These are phyloP conservation scores for Quercus suber DNA, from an alignment of 306 rosid genomes.

Conservation along the genomic window DNA sequence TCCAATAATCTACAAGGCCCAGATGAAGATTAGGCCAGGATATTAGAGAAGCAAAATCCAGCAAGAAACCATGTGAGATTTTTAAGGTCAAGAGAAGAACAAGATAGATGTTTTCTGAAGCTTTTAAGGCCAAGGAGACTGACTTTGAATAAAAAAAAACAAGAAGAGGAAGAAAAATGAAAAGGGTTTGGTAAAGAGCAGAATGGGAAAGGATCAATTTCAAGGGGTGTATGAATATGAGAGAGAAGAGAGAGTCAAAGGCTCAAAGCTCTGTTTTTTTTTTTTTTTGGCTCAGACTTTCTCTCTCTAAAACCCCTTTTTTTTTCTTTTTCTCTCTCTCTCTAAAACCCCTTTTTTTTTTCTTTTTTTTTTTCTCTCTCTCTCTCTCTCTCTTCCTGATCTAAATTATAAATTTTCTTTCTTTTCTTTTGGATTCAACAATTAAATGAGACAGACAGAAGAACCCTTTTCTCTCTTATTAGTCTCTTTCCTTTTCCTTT, in stretches of 20 bases:
- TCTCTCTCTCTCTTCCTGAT: background rate
- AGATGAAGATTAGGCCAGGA: background rate
- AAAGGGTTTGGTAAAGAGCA: background rate
- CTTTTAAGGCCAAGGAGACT: background rate
- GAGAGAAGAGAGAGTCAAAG: slow-evolving; percentile 6
- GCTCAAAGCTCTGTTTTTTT: slow-evolving; percentile 19
- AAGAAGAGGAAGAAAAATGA: background rate
- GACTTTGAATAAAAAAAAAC: background rate
- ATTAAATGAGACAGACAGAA: slow-evolving; percentile 21
- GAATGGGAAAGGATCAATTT: slow-evolving; percentile 9
- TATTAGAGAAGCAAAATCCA: slow-evolving; percentile 15
- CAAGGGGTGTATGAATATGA: slow-evolving; percentile 12
- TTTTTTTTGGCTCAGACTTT: slow-evolving; percentile 5
- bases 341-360: slow-evolving; percentile 1
- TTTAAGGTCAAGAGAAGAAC: background rate
- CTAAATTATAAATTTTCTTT: slow-evolving; percentile 5
- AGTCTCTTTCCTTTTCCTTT: background rate
- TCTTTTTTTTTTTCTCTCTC: no score
- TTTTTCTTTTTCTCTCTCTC: background rate
- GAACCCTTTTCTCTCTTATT: slow-evolving; percentile 1
- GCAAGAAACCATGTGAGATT: slow-evolving; percentile 5
- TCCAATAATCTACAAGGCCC: background rate
- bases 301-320: slow-evolving; percentile 26
- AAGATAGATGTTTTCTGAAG: background rate
- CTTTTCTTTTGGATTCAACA: slow-evolving; percentile 23